Percentiles rank a stretch among this genome's conserved stretches.
Conservation (phyloP, 192 early-diverging fungal genomes). For the Phycomyces nitens region DNA sequence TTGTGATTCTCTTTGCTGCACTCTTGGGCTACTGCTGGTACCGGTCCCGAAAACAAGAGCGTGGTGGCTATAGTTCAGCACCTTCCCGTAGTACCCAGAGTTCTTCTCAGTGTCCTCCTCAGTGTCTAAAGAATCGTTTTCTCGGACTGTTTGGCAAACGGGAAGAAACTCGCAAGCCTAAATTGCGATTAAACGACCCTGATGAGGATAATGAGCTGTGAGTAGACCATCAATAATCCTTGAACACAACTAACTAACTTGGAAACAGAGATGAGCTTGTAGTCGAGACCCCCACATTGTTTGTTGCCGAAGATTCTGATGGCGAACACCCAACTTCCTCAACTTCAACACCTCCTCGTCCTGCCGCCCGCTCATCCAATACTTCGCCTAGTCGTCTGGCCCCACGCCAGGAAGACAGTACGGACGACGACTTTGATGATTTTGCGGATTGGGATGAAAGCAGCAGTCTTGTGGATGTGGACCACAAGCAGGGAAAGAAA, state of each 20-base stretch:
- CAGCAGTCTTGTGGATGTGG: neutral
- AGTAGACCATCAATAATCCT: neutral
- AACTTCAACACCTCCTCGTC: neutral
- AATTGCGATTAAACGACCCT: constrained; percentile 15
- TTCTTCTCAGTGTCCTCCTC: neutral
- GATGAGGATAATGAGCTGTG: constrained; percentile 33
- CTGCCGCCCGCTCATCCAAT: neutral
- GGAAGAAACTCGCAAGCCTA: neutral
- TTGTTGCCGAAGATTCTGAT: constrained; percentile 23
- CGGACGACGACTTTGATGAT: constrained; percentile 14
- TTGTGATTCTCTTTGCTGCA: constrained; percentile 15
- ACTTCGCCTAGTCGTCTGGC: too few species aligned
- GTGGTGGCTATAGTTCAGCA: neutral
- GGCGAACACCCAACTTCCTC: neutral
- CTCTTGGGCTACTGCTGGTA: constrained; percentile 26
- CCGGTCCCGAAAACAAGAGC: neutral
- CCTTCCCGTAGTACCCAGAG: neutral
- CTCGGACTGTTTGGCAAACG: neutral
- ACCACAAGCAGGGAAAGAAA: neutral
- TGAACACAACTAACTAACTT: neutral
- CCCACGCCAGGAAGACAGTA: too few species aligned
- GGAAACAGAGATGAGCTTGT: constrained; percentile 45
- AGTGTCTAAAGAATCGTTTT: neutral
- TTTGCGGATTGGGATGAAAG: constrained; percentile 17
- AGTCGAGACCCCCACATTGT: constrained; percentile 31